These are phyloP conservation scores for Corylus americana DNA, from an alignment of 306 rosid species.

Conservation along the genomic window DNA sequence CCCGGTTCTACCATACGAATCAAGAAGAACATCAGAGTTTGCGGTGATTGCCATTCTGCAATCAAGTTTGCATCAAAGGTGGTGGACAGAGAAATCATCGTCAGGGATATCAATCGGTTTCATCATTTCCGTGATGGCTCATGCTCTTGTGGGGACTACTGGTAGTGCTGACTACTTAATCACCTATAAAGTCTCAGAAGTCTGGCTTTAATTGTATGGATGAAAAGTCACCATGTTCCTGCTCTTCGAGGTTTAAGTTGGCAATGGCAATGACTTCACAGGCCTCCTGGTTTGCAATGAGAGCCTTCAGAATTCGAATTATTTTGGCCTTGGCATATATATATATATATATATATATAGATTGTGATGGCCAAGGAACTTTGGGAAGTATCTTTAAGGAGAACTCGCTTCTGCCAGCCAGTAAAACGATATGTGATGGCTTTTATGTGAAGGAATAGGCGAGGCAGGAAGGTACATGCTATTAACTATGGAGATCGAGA, in stretches of 20 bases:
- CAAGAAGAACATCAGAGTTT: slow-evolving; percentile 40
- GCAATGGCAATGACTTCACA: not conserved
- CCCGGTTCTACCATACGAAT: slow-evolving; percentile 35
- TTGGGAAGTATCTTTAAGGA: no score
- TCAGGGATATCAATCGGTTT: slow-evolving; percentile 40
- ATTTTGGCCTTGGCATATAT: not conserved
- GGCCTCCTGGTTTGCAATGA: not conserved
- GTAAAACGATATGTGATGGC: not conserved
- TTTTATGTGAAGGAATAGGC: not conserved
- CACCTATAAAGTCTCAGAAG: not conserved
- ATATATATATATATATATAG: no score
- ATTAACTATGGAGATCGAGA: not conserved
- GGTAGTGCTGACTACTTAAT: slow-evolving; percentile 24
- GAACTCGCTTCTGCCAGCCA: not conserved
- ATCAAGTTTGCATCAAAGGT: slow-evolving; percentile 35
- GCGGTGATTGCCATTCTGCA: slow-evolving; percentile 41
- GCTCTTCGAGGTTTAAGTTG: not conserved
- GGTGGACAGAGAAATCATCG: slow-evolving; percentile 35
- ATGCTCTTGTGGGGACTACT: slow-evolving; percentile 41
- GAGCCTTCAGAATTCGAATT: not conserved
- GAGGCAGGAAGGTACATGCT: not conserved
- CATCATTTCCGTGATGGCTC: slow-evolving; percentile 36
- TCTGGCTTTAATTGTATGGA: not conserved
- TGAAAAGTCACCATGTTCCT: not conserved
- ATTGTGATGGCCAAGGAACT: not conserved